Evolutionary conservation across 2,329 filamentous ascomycete genomes (phyloP), one percentile per base, ranked within the genome.

Genomic region (Alternaria tenuissima): DNA sequence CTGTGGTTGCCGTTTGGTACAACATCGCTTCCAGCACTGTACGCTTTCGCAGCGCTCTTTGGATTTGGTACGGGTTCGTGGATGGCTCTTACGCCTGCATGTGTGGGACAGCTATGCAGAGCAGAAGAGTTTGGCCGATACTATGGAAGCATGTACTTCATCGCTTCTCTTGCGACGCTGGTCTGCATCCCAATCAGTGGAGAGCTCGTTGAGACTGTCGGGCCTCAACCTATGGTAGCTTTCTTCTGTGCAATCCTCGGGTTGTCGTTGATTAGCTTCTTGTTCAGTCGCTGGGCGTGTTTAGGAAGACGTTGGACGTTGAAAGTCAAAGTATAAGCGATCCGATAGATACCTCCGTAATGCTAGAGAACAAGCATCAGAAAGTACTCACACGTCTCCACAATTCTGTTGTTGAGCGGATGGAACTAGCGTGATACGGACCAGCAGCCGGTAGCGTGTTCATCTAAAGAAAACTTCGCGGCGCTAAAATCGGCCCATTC

Each of bases 41-140:
- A 83, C 34, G 74, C 73, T 22, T 78, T 82, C 47, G 72, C 75
- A 1, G 75, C 78, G 0, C 70, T 84, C 2, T 84, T 83, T 55
- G 82, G 82, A 1, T 83, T 84, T 65, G 82, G 80, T 54, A 82
- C 80, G 0, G 82, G 82, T 1, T 78, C 80, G 7, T 78, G 82
- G 65, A 81, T 84, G 64, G 73, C 76, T 3, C 64, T 83, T 14
- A 80, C 77, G 0, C 81, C 82, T 7, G 80, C 81, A 20, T 84
- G 82, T 53, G 73, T 85, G 4, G 81, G 81, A 3, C 81, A 84
- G 63, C 73, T 85, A 7, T 84, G 82, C 59, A 71, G 79, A 32
- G 79, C 78, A 7, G 70, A 83, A 39, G 81, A 84, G 39, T 82
- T 82, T 66, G 83, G 83, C 9, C 79, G 82, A 18, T 79, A 85